Evolutionary conservation across 345 rosid genomes (phyloP).

Genomic region (Gossypium anomalum): DNA sequence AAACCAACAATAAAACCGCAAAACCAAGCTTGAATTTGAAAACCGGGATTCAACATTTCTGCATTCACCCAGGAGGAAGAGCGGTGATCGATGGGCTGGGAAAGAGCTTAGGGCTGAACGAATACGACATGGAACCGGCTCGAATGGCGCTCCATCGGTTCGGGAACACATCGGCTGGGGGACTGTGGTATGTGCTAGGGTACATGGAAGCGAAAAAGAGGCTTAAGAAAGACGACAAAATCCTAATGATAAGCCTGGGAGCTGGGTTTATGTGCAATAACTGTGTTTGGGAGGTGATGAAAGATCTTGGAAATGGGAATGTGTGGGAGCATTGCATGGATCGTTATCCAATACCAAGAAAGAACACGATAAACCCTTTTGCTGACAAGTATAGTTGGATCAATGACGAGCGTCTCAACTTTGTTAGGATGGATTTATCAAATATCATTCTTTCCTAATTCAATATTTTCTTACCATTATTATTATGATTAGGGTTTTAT

Average conservation of each 20-base stretch:
- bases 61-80: constrained; percentile 61
- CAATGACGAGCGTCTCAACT: constrained; percentile 17
- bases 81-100: constrained; percentile 78
- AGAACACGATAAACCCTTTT: constrained; percentile 2
- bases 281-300: constrained; percentile 54
- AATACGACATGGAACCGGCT: constrained; percentile 67
- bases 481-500: background rate
- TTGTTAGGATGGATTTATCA: constrained; percentile 11
- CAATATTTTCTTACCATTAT: background rate
- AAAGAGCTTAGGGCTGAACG: constrained; percentile 40
- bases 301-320: constrained; percentile 33
- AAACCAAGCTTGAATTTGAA: constrained; percentile 34
- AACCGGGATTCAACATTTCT: constrained; percentile 50
- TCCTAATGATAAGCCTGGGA: constrained; percentile 58
- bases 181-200: constrained; percentile 76
- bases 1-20: background rate
- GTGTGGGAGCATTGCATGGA: constrained; percentile 42
- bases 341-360: constrained; percentile 27
- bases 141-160: constrained; percentile 77
- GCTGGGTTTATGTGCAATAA: constrained; percentile 62
- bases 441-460: background rate
- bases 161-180: constrained; percentile 77
- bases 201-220: constrained; percentile 68
- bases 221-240: constrained; percentile 38
- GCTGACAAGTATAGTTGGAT: constrained; percentile 20